phyloP scores from a whole-genome alignment of 192 early-diverging fungal species.

The Lobosporangium transversale region DNA sequence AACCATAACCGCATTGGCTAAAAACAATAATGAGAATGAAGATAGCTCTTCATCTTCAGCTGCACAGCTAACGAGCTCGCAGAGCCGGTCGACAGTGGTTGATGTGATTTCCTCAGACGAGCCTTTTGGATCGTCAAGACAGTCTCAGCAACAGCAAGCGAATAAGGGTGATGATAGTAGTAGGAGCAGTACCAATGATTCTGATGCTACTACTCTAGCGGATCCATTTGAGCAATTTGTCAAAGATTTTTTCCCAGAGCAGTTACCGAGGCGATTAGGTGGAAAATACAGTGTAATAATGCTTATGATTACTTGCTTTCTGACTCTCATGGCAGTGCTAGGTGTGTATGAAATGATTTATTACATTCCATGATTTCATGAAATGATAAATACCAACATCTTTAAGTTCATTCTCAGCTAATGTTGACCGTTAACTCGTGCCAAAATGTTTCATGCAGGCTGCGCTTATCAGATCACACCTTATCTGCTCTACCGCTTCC shows the following conservation, averaged over 20 bases:
- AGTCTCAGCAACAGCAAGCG: not conserved
- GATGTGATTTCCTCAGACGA: not conserved
- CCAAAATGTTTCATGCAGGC: no score
- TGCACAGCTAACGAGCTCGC: not conserved
- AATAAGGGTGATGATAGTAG: not conserved
- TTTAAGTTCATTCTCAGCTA: no score
- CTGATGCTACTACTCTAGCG: no score
- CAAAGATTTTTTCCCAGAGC: constrained; percentile 5
- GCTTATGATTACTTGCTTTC: constrained; percentile 21
- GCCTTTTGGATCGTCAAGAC: not conserved
- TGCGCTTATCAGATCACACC: not conserved
- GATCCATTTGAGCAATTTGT: not conserved
- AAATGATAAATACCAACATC: no score
- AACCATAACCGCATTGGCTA: not conserved
- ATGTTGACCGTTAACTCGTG: no score
- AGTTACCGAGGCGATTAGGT: constrained; percentile 20
- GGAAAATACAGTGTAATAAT: constrained; percentile 32
- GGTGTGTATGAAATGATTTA: no score
- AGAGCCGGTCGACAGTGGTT: constrained; percentile 5
- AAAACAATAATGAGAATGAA: not conserved
- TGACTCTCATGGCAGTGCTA: constrained; percentile 14
- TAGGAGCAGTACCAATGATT: no score
- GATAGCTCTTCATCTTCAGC: no score
- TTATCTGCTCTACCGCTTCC: constrained; percentile 30
- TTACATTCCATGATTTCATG: no score